Evolutionary conservation across 2,329 filamentous ascomycete genomes (phyloP).

Genomic region (Tolypocladium pustulatum): DNA sequence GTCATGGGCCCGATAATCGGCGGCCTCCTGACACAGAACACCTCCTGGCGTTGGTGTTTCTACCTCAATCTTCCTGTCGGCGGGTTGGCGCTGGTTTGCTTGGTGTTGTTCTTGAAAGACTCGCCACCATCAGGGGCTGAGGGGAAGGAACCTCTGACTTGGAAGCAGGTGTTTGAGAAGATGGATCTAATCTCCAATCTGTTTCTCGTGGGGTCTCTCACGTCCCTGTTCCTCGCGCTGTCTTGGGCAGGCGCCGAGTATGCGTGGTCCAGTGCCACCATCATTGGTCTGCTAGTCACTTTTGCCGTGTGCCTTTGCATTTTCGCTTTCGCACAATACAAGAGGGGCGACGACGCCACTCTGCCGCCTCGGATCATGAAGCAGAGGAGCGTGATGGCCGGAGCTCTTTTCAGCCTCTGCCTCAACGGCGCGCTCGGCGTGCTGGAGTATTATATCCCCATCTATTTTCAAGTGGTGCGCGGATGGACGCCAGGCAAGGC

Average conservation of each 20-base stretch:
- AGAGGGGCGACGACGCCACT: constrained; percentile 3
- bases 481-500: constrained; percentile 20
- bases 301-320: background rate
- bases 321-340: background rate
- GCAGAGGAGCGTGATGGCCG: constrained; percentile 24
- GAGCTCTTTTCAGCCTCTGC: constrained; percentile 22
- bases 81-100: background rate
- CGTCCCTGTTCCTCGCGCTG: constrained; percentile 34
- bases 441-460: constrained; percentile 24
- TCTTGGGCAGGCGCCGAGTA: constrained; percentile 32
- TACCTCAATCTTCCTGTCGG: background rate
- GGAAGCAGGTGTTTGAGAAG: background rate
- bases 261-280: constrained; percentile 11
- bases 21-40: background rate
- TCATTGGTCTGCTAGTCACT: constrained; percentile 23
- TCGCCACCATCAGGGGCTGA: background rate
- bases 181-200: background rate
- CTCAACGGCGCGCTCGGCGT: constrained; percentile 19
- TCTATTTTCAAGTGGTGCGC: constrained; percentile 31
- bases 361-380: constrained; percentile 29
- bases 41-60: background rate
- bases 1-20: background rate
- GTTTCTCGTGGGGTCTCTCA: constrained; percentile 14
- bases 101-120: background rate
- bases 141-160: background rate